A percentile compares a stretch with the other conserved stretches of the same genome.
phyloP scores from a whole-genome alignment of 2,329 filamentous ascomycete species.

The Pezicula radicicola region DNA sequence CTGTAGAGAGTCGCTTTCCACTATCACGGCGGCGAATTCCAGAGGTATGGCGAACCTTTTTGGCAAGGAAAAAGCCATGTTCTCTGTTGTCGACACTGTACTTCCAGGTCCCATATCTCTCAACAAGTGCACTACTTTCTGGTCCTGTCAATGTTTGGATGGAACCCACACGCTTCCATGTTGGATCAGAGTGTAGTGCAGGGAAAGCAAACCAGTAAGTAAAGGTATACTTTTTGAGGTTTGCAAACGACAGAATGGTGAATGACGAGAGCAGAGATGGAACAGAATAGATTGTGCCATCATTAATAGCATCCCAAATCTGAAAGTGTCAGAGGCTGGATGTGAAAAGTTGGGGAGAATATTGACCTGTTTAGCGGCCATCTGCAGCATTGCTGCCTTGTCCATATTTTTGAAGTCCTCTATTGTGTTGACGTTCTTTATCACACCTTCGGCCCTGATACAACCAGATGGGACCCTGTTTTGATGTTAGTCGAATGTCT shows the following conservation, averaged over 20 bases:
- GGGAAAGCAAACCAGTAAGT: conserved; percentile 99
- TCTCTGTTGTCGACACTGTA: conserved; percentile 79
- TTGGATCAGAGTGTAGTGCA: conserved; percentile 82
- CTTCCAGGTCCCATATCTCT: conserved; percentile 82
- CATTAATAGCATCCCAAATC: conserved; percentile 97
- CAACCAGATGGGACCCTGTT: conserved; percentile 64
- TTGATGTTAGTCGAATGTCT: conserved; percentile 16
- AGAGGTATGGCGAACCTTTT: conserved; percentile 53
- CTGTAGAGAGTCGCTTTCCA: too few species aligned
- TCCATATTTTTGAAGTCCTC: conserved; percentile 88
- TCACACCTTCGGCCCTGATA: conserved; percentile 86
- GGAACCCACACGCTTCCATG: conserved; percentile 66
- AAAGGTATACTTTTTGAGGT: conserved; percentile 96
- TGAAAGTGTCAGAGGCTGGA: conserved; percentile 34
- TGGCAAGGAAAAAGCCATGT: conserved; percentile 94
- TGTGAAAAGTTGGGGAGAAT: conserved; percentile 10
- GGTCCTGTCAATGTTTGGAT: conserved; percentile 54
- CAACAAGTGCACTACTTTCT: conserved; percentile 78
- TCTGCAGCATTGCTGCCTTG: conserved; percentile 73
- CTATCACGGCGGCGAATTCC: conserved; percentile 12
- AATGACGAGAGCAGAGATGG: conserved; percentile 90
- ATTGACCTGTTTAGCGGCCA: conserved; percentile 72
- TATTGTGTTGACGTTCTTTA: conserved; percentile 94
- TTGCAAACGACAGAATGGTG: conserved; percentile 85
- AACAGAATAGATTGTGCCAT: conserved; percentile 93